Conservation (phyloP, 2,329 filamentous ascomycete species). For the Alternaria sp. region DNA sequence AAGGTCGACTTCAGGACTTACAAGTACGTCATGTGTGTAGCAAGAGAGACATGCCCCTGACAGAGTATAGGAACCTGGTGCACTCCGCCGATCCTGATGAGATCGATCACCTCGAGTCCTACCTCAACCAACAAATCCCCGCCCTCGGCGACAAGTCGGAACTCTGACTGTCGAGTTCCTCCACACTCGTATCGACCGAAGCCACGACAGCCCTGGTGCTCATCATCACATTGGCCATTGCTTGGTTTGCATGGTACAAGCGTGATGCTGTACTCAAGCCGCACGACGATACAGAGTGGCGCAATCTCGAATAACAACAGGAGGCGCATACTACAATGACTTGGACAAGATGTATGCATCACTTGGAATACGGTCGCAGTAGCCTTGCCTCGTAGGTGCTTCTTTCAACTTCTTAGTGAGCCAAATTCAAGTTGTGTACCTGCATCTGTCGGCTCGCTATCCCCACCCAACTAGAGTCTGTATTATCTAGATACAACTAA, state of each 20-base stretch:
- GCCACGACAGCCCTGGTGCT: constrained; percentile 36
- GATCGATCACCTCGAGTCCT: constrained; percentile 80
- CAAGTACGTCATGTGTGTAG: constrained; percentile 59
- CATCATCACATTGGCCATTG: constrained; percentile 33
- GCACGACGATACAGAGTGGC: constrained; percentile 1
- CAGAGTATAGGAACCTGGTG: constrained; percentile 65
- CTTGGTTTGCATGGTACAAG: constrained; percentile 41
- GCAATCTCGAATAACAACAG: neutral
- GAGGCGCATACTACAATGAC: neutral
- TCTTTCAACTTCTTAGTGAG: neutral
- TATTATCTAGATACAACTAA: neutral
- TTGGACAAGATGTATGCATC: neutral
- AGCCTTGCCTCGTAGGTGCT: neutral
- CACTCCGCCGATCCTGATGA: constrained; percentile 82
- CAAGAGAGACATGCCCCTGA: constrained; percentile 12
- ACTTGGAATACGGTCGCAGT: neutral
- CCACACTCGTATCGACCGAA: constrained; percentile 15
- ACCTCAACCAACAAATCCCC: constrained; percentile 64
- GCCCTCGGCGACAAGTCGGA: constrained; percentile 52
- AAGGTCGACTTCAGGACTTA: constrained; percentile 81
- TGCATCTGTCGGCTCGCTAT: neutral
- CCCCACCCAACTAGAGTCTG: neutral
- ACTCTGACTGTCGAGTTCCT: constrained; percentile 40
- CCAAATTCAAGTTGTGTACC: neutral
- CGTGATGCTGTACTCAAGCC: neutral